phyloP scores from a whole-genome alignment of 257 asterid species.

The Haberlea rhodopensis region DNA sequence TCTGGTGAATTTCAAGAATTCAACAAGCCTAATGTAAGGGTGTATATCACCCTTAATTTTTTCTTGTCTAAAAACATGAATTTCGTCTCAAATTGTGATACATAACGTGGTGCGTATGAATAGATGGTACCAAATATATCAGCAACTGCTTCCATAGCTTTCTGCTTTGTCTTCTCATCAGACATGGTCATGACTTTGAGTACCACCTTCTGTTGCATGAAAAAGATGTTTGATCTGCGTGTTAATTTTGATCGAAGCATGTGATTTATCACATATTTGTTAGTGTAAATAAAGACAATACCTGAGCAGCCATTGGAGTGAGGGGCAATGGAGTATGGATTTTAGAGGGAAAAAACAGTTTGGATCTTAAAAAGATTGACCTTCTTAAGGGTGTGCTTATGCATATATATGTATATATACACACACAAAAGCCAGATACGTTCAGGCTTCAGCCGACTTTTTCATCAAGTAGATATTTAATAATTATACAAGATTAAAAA shows the following conservation, averaged over 20 bases:
- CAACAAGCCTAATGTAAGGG: not conserved
- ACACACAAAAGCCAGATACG: no score
- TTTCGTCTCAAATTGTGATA: not conserved
- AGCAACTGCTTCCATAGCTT: slow-evolving; percentile 83
- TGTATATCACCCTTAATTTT: not conserved
- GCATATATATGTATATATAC: no score
- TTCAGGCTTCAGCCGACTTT: no score
- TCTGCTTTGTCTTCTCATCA: slow-evolving; percentile 78
- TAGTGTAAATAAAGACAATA: not conserved
- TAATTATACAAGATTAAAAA: no score
- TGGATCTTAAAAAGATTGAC: not conserved
- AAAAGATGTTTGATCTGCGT: not conserved
- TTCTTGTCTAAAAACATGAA: not conserved
- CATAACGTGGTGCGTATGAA: no score
- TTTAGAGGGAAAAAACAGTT: not conserved
- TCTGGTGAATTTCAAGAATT: not conserved
- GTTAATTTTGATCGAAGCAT: not conserved
- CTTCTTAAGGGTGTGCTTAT: no score
- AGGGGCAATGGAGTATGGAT: not conserved
- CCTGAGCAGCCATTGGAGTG: no score
- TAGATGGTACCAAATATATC: slow-evolving; percentile 53
- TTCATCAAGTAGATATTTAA: no score
- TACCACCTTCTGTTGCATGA: slow-evolving; percentile 53
- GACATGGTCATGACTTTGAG: slow-evolving; percentile 66
- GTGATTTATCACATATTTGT: not conserved